Percentiles rank a stretch among this genome's conserved stretches.
These are phyloP conservation scores for Ceratocystis cacaofunesta DNA, from an alignment of 2,329 filamentous ascomycete species.

Conservation along the genomic window DNA sequence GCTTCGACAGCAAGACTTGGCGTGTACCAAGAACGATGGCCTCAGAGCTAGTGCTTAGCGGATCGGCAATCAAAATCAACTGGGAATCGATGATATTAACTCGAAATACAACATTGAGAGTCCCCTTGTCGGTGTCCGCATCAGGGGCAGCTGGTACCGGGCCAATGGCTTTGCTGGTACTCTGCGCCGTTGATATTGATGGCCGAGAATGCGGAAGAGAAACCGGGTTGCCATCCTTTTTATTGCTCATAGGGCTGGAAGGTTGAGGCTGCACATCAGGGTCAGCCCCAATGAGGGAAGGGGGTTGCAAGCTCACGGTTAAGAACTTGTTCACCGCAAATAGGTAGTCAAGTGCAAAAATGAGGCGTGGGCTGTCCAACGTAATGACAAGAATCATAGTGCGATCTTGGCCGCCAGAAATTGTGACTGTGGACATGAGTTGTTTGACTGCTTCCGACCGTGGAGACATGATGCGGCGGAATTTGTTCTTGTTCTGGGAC, in stretches of 20 bases:
- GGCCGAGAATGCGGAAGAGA: background rate
- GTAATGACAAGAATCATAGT: slow-evolving; percentile 83
- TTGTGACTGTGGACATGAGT: slow-evolving; percentile 93
- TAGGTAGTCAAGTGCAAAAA: slow-evolving; percentile 89
- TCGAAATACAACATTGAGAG: slow-evolving; percentile 70
- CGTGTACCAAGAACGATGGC: slow-evolving; percentile 92
- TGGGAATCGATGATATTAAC: slow-evolving; percentile 94
- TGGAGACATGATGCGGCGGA: slow-evolving; percentile 93
- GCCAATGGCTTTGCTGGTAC: slow-evolving; percentile 2
- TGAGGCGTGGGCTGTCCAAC: slow-evolving; percentile 84
- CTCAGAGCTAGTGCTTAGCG: slow-evolving; percentile 75
- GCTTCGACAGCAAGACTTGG: slow-evolving; percentile 80
- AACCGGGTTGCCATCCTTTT: too few relatives aligned
- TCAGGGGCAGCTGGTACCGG: slow-evolving; percentile 14
- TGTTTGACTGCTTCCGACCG: slow-evolving; percentile 93
- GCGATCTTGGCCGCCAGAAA: slow-evolving; percentile 60
- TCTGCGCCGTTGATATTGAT: slow-evolving; percentile 27
- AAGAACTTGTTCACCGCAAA: slow-evolving; percentile 78
- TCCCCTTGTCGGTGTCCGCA: slow-evolving; percentile 21
- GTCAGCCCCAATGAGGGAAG: slow-evolving; percentile 40
- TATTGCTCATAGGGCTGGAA: background rate
- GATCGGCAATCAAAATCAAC: slow-evolving; percentile 90
- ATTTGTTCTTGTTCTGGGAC: slow-evolving; percentile 82
- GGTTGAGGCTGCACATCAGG: slow-evolving; percentile 30
- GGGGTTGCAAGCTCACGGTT: slow-evolving; percentile 50